Evolutionary conservation across 202 grass and related monocot genomes (phyloP), one percentile per base, ranked within the genome.

Genomic region (Saccharum hybrid): DNA sequence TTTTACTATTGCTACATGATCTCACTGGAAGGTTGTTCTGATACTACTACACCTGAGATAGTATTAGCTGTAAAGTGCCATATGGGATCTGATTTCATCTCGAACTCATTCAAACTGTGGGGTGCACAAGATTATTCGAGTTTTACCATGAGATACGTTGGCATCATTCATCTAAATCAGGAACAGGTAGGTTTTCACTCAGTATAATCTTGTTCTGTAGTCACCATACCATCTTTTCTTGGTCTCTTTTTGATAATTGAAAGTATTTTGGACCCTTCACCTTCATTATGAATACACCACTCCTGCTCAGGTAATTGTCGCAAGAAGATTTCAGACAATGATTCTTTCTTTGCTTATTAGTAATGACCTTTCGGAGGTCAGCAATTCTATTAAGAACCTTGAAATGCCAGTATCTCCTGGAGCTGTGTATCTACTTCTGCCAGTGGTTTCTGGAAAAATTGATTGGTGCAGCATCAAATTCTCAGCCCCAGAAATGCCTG

Each of bases 1-100:
- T 26, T 89, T 37, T 97, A 94, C 41, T 36, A 86, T 83, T 97
- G 94, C 83, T 97, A 97, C 52, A 87, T 61, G 78, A 90, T 97
- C 64, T 90, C 85, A 39, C 54, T 92, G 6, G 85, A 83, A 79
- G 48, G 85, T 28, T 65, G 38, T 61, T 84, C 31, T 12, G 13
- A 49, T 45, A 45, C 33, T 22, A 19, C 26, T 67, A 72, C 70
- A 57, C 61, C 66, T 63, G 87, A 97, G 33, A 88, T 97, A 26
- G 66, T 97, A 54, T 83, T 97, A 65, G 85, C 71, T 72, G 63
- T 97, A 2, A 91, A 92, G 22, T 90, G 81, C 72, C 75, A 93
- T 63, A 45, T 93, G 88, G 86, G 91, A 76, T 54, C 86, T 69
- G 84, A 93, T 30, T 91, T 97, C 56, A 12, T 66, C 10, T 76